A percentile compares a stretch with the other conserved stretches of the same genome.
Evolutionary conservation across 768 basidiomycete genomes (phyloP).

Genomic region (Plicaturopsis crispa): DNA sequence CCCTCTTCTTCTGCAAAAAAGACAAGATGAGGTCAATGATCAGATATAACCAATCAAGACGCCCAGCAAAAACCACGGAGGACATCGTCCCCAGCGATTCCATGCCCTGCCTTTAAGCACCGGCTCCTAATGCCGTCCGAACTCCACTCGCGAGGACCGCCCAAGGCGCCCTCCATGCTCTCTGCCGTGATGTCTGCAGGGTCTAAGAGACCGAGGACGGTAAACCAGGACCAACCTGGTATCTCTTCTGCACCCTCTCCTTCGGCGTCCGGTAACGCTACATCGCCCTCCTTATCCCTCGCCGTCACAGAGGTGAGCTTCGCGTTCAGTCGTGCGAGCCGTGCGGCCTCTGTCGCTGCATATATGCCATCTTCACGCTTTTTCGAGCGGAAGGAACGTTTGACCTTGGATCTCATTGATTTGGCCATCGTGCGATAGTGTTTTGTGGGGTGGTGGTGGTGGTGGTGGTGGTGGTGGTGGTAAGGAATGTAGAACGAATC

Average conservation of each 20-base stretch:
- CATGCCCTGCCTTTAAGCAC: not conserved
- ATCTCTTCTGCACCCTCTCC: slow-evolving; percentile 17
- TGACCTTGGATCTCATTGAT: slow-evolving; percentile 75
- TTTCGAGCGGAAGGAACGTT: slow-evolving; percentile 68
- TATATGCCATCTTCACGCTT: slow-evolving; percentile 73
- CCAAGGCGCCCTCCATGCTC: slow-evolving; percentile 31
- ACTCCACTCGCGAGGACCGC: slow-evolving; percentile 6
- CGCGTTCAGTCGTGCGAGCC: slow-evolving; percentile 61
- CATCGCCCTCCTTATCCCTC: slow-evolving; percentile 29
- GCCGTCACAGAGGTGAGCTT: slow-evolving; percentile 50
- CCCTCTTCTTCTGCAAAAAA: slow-evolving; percentile 1
- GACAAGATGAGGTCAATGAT: slow-evolving; percentile 14
- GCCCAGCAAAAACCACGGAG: slow-evolving; percentile 6
- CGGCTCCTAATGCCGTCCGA: not conserved
- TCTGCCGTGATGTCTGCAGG: slow-evolving; percentile 47
- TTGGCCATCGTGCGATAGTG: slow-evolving; percentile 62
- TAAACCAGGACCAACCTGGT: slow-evolving; percentile 65
- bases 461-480: slow-evolving; percentile 14
- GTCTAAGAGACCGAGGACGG: slow-evolving; percentile 51
- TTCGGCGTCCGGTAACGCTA: slow-evolving; percentile 23
- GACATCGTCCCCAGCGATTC: slow-evolving; percentile 7
- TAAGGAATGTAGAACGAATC: slow-evolving; percentile 2
- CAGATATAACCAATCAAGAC: slow-evolving; percentile 15
- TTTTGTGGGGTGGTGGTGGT: slow-evolving; percentile 9
- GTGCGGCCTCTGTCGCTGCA: slow-evolving; percentile 71